A percentile compares a stretch with the other conserved stretches of the same genome.
phyloP scores from a whole-genome alignment of 139 green algal genomes.

The Tetraselmis striata region DNA sequence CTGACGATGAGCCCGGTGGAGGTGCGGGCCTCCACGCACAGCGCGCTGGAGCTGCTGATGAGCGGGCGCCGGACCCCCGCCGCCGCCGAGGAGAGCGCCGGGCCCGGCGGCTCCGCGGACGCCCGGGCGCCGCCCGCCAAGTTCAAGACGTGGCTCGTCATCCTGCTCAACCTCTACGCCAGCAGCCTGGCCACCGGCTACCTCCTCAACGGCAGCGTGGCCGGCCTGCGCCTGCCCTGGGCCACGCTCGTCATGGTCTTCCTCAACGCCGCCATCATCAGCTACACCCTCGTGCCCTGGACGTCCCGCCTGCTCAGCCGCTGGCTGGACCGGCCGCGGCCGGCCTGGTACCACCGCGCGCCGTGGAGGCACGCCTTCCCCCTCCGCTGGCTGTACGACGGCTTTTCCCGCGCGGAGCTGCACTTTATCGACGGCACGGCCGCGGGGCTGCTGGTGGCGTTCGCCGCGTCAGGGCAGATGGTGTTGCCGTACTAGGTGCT shows the following conservation, averaged over 20 bases:
- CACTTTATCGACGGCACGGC: neutral
- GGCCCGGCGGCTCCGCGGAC: neutral
- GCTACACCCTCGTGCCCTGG: neutral
- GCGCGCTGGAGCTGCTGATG: no score
- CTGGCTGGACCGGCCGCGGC: neutral
- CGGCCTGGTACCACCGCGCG: neutral
- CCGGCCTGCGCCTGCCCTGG: neutral
- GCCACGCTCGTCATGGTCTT: neutral
- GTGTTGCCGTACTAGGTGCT: neutral
- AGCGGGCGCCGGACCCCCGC: no score
- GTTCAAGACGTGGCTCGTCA: neutral
- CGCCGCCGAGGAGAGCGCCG: no score
- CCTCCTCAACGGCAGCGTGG: neutral
- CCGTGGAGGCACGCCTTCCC: neutral
- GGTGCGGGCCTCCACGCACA: no score
- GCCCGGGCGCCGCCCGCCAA: neutral
- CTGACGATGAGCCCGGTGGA: no score
- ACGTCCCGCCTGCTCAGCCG: neutral
- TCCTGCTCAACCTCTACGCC: neutral
- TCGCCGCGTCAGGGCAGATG: neutral
- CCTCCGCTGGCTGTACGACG: neutral
- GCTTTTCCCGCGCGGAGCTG: neutral
- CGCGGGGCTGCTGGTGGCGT: neutral
- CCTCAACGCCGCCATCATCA: neutral
- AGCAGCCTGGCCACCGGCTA: neutral